Conservation (phyloP, 306 rosid species). For the Quercus rubra region DNA sequence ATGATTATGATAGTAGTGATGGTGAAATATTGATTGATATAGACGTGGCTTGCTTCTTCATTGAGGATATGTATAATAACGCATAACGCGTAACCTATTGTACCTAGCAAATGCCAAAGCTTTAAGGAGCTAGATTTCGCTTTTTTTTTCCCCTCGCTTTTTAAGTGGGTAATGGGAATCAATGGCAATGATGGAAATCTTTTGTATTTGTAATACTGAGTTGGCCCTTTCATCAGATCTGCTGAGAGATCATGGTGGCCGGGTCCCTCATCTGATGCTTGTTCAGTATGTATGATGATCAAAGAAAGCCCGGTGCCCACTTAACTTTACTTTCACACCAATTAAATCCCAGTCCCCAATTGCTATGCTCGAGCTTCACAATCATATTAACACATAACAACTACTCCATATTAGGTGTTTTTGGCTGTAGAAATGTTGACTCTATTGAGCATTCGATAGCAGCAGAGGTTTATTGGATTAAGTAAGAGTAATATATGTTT, state of each 20-base stretch:
- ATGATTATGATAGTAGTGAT: background rate
- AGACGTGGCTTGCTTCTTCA: background rate
- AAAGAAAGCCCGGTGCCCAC: background rate
- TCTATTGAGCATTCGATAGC: background rate
- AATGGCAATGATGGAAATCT: slow-evolving; percentile 26
- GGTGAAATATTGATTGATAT: background rate
- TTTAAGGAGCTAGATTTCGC: slow-evolving; percentile 5
- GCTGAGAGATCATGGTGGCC: slow-evolving; percentile 9
- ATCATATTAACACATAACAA: background rate
- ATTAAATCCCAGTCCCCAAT: background rate
- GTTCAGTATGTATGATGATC: slow-evolving; percentile 7
- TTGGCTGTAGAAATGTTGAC: background rate
- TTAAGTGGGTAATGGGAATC: slow-evolving; percentile 15
- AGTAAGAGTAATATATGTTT: background rate
- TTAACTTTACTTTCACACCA: background rate
- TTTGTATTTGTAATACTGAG: slow-evolving; percentile 11
- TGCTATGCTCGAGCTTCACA: slow-evolving; percentile 7
- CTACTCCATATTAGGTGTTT: background rate
- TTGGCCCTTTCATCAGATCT: slow-evolving; percentile 35
- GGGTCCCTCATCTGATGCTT: slow-evolving; percentile 19
- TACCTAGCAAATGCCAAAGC: background rate
- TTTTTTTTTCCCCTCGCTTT: background rate
- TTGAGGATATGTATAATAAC: background rate
- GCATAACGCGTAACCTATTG: background rate
- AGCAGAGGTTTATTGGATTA: background rate